Base-by-base conservation (phyloP, 1,139 yeast genomes). In the Yamadazyma songkhlaensis region DNA sequence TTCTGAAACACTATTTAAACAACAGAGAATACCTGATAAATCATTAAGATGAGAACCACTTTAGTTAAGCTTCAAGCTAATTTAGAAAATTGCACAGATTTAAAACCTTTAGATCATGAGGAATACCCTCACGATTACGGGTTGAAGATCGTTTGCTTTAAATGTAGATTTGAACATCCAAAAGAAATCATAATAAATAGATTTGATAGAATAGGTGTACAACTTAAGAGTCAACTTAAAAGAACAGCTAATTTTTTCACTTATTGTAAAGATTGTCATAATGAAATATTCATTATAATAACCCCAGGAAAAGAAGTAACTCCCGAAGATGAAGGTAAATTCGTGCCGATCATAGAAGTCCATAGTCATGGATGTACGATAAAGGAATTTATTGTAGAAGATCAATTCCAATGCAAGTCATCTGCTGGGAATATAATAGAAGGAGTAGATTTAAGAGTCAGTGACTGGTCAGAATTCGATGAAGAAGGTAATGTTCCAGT, bases 381-480 rank as follows among this genome's bases (percentile, higher is more conserved):
- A 28, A 63, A 69, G 3, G 79, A 76, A 36, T 87, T 84, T 51
- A 59, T 75, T 13, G 81, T 94, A 1, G 77, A 72, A 49, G 90
- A 94, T 4, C 69, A 64, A 38, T 85, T 86, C 56, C 63, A 64
- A 34, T 85, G 88, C 40, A 63, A 57, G 7, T 61, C 61, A 5
- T 74, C 70, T n/a, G 59, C 77, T 3, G 59, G 63, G 9, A 67
- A 81, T 4, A 57, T 55, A 37, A 81, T 84, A 48, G 60, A 58
- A 10, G 87, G 79, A 14, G 75, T 87, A 10, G 86, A 82, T 41
- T 59, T 87, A 36, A 74, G 73, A 29, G 94, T 85, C 29, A 77
- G 74, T 34, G 96, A 90, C 53, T 89, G 96, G 92, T 85, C 79
- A 51, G 97, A 88, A 49, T 89, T 87, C 54, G 97, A 90, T 54